These are phyloP conservation scores for Chrysoporthe austroafricana DNA, from an alignment of 2,329 filamentous ascomycete species.

Conservation along the genomic window DNA sequence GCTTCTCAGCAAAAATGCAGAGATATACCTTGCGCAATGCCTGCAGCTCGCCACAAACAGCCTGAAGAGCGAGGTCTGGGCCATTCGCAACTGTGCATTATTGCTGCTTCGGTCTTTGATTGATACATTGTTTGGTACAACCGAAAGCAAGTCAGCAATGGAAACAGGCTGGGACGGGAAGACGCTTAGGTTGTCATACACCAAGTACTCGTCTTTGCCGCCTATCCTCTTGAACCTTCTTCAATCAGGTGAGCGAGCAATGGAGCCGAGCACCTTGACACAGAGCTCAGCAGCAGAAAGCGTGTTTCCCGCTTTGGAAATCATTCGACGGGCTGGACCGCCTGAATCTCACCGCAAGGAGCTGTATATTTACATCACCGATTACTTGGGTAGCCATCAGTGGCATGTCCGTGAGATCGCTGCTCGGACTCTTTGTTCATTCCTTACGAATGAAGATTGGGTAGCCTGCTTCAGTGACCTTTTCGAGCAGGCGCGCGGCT, in stretches of 20 bases:
- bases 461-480: constrained; percentile 44
- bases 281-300: constrained; percentile 60
- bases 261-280: constrained; percentile 39
- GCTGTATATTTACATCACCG: constrained; percentile 61
- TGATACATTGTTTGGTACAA: constrained; percentile 76
- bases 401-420: constrained; percentile 86
- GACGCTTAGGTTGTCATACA: constrained; percentile 68
- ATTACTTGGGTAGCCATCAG: constrained; percentile 68
- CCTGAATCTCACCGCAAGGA: constrained; percentile 59
- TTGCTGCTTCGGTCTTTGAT: constrained; percentile 87
- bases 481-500: constrained; percentile 38
- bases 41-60: constrained; percentile 80
- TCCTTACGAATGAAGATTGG: constrained; percentile 59
- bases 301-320: constrained; percentile 82
- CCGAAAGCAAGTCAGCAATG: constrained; percentile 67
- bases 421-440: constrained; percentile 70
- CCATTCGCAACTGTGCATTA: constrained; percentile 89
- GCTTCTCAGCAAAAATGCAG: constrained; percentile 71
- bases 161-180: constrained; percentile 67
- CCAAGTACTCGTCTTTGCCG: constrained; percentile 69
- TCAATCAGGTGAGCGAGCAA: constrained; percentile 51
- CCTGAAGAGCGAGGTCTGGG: constrained; percentile 86
- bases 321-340: constrained; percentile 72
- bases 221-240: constrained; percentile 67
- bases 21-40: constrained; percentile 72